A percentile compares a stretch with the other conserved stretches of the same genome.
These are phyloP conservation scores for Ambrosia artemisiifolia DNA, from an alignment of 129 eudicot genomes.

Conservation along the genomic window DNA sequence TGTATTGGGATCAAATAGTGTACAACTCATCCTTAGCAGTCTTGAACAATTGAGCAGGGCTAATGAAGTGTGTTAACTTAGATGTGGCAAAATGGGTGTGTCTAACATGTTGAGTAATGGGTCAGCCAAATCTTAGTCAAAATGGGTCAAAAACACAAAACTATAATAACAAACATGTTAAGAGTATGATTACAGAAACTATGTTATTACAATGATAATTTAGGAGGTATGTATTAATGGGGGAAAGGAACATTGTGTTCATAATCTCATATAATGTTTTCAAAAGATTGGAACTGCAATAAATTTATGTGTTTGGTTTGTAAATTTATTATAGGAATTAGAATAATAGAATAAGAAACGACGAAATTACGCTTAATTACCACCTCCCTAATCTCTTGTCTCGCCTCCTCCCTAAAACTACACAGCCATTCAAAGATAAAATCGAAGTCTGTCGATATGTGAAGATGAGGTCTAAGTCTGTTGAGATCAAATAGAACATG, in stretches of 20 bases:
- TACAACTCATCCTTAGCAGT: neutral
- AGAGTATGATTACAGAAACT: neutral
- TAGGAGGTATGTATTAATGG: neutral
- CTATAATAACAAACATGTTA: neutral
- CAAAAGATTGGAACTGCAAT: neutral
- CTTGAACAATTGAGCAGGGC: neutral
- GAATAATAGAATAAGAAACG: too few species aligned
- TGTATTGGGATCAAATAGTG: neutral
- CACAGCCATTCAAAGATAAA: too few species aligned
- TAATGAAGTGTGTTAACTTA: neutral
- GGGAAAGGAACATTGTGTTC: neutral
- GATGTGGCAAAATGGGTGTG: neutral
- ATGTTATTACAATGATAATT: neutral
- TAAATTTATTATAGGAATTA: too few species aligned
- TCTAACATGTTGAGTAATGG: neutral
- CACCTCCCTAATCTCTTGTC: too few species aligned
- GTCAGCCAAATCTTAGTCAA: neutral
- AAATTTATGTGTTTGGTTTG: neutral
- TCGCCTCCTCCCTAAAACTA: too few species aligned
- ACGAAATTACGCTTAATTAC: too few species aligned
- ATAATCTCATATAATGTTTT: too few species aligned
- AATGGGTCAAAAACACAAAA: neutral
- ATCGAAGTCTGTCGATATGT: too few species aligned
- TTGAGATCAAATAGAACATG: too few species aligned
- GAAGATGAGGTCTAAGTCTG: too few species aligned